Conservation (phyloP, 2,329 filamentous ascomycete species). For the Cadophora gregata region DNA sequence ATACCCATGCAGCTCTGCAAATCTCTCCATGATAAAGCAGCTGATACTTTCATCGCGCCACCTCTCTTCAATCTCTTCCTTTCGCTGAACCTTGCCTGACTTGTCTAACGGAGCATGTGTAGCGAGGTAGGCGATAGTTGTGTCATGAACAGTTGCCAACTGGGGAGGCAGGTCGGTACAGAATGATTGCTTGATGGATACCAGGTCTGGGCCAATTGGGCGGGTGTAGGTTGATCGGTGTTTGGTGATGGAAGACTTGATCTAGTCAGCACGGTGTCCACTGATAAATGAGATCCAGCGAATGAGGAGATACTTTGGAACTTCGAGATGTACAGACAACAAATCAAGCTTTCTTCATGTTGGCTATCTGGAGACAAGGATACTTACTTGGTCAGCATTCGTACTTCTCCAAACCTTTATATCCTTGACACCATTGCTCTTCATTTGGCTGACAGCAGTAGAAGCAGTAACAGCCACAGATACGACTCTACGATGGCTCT, state of each 20-base stretch:
- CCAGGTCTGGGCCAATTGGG: conserved; percentile 28
- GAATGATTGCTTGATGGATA: conserved; percentile 30
- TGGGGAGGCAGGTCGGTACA: conserved; percentile 33
- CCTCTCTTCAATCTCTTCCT: conserved; percentile 35
- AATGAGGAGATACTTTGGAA: not conserved
- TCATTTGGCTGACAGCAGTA: not conserved
- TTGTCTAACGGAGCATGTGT: conserved; percentile 39
- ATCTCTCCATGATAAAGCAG: conserved; percentile 31
- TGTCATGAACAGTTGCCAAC: conserved; percentile 37
- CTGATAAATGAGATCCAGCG: not conserved
- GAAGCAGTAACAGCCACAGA: not conserved
- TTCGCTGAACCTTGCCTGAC: conserved; percentile 28
- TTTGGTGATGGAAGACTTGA: not conserved
- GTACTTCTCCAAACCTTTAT: conserved; percentile 12
- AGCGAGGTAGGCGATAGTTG: conserved; percentile 40
- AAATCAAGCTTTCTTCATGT: too few species aligned
- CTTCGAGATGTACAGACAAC: not conserved
- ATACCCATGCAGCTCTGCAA: conserved; percentile 29
- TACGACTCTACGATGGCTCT: conserved; percentile 12
- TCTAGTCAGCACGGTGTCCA: not conserved
- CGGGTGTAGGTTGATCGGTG: conserved; percentile 22
- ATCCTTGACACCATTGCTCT: not conserved
- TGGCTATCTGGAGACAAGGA: too few species aligned
- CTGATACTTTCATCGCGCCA: conserved; percentile 37
- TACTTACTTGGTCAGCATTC: conserved; percentile 15